Percentiles rank a stretch among this genome's conserved stretches.
Conservation (phyloP, 352 stramenopile genomes). For the Phytophthora pisi region DNA sequence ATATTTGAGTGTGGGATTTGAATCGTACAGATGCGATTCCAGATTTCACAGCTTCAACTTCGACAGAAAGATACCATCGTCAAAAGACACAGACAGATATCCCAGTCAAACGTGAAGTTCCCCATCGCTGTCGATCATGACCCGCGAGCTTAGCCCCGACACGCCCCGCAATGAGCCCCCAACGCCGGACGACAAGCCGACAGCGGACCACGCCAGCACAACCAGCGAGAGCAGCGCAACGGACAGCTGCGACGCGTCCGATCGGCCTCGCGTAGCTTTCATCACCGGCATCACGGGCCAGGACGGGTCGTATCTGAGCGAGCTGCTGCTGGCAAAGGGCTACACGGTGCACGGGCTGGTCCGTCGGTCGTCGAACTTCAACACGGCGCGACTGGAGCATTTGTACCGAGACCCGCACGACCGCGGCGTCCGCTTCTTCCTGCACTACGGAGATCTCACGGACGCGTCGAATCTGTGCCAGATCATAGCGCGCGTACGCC, state of each 20-base stretch:
- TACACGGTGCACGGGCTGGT: slow-evolving; percentile 97
- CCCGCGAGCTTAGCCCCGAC: slow-evolving; percentile 3
- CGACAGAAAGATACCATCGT: slow-evolving; percentile 31
- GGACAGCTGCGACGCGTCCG: slow-evolving; percentile 11
- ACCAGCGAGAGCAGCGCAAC: slow-evolving; percentile 23
- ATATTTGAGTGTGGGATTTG: not conserved
- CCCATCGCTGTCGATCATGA: slow-evolving; percentile 7
- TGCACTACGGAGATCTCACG: slow-evolving; percentile 99
- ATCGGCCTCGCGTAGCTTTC: slow-evolving; percentile 71
- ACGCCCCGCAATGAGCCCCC: not conserved
- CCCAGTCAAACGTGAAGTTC: slow-evolving; percentile 17
- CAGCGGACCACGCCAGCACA: slow-evolving; percentile 25
- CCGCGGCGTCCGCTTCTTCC: slow-evolving; percentile 93
- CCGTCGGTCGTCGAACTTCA: slow-evolving; percentile 98
- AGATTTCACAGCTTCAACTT: slow-evolving; percentile 23
- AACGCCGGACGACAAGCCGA: slow-evolving; percentile 9
- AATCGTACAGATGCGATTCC: not conserved
- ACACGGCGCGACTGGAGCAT: slow-evolving; percentile 98
- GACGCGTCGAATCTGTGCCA: slow-evolving; percentile 97
- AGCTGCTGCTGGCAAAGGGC: slow-evolving; percentile 97
- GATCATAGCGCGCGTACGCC: slow-evolving; percentile 95
- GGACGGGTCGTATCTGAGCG: slow-evolving; percentile 98
- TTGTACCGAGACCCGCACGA: slow-evolving; percentile 96
- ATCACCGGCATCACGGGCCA: slow-evolving; percentile 99
- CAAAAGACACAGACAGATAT: slow-evolving; percentile 9